A percentile compares a stretch with the other conserved stretches of the same genome.
phyloP scores from a whole-genome alignment of 345 rosid species.

The Eutrema heterophyllum region DNA sequence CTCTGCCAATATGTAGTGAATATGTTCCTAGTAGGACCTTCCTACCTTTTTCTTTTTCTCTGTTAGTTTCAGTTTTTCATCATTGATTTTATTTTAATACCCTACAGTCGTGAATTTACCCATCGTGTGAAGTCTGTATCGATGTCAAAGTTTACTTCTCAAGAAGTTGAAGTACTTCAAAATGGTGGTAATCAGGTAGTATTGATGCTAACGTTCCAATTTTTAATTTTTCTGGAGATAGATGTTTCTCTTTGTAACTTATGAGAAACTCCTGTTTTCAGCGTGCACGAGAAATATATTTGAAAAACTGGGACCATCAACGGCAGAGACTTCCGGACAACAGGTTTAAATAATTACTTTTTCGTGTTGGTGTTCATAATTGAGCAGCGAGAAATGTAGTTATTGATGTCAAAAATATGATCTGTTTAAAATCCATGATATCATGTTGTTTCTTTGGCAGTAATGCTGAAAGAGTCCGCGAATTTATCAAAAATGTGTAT shows the following conservation, averaged over 20 bases:
- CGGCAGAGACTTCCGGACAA: constrained; percentile 83
- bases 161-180: constrained; percentile 97
- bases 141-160: constrained; percentile 89
- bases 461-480: constrained; percentile 66
- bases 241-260: constrained; percentile 15
- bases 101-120: constrained; percentile 89
- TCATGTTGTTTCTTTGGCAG: constrained; percentile 43
- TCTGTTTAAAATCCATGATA: constrained; percentile 2
- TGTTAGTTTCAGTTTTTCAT: neutral
- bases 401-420: neutral
- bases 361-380: constrained; percentile 8
- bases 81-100: constrained; percentile 12
- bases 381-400: neutral
- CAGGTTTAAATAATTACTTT: constrained; percentile 47
- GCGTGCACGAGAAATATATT: constrained; percentile 92
- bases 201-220: neutral
- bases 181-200: constrained; percentile 96
- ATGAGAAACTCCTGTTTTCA: constrained; percentile 31
- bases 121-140: constrained; percentile 98
- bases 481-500: constrained; percentile 80
- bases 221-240: neutral
- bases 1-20: constrained; percentile 4
- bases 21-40: neutral
- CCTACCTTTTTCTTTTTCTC: neutral
- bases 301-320: constrained; percentile 82